Evolutionary conservation across 1,284 basidiomycete genomes (phyloP).

Genomic region (Rhodotorula sp.): DNA sequence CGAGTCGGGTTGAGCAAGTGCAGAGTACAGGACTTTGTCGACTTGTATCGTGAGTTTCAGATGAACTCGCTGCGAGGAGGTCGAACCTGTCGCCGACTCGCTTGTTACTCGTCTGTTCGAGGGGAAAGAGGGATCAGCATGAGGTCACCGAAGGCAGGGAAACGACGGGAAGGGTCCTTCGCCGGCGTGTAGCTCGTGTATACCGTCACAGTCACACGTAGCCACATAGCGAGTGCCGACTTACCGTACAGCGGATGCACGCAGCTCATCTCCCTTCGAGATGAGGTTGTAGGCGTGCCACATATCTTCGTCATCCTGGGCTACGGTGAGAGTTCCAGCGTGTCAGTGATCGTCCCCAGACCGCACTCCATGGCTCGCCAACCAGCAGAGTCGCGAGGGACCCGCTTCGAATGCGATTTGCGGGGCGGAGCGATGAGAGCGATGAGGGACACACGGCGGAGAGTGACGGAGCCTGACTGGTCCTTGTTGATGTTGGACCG

Average conservation of each 20-base stretch:
- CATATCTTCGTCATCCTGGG: constrained; percentile 95
- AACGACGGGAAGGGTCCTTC: neutral
- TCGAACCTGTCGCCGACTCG: constrained; percentile 86
- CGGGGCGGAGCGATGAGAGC: neutral
- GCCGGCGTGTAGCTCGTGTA: too few species aligned
- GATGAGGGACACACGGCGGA: constrained; percentile 55
- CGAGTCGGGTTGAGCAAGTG: constrained; percentile 29
- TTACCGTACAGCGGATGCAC: constrained; percentile 83
- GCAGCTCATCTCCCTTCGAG: constrained; percentile 78
- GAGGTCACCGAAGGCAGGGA: neutral
- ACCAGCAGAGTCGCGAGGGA: neutral
- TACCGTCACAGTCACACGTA: too few species aligned
- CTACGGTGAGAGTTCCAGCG: constrained; percentile 45
- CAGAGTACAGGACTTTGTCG: constrained; percentile 54
- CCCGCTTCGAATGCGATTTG: neutral
- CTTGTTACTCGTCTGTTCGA: constrained; percentile 63
- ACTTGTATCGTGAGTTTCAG: constrained; percentile 83
- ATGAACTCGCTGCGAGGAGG: constrained; percentile 82
- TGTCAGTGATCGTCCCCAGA: neutral
- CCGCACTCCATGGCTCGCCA: neutral
- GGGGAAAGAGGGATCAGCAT: neutral
- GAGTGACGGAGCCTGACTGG: constrained; percentile 78
- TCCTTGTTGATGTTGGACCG: constrained; percentile 72
- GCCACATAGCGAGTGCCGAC: constrained; percentile 14
- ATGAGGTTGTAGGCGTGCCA: constrained; percentile 99